Conservation (phyloP, 2,329 filamentous ascomycete genomes). For the Fusarium sp. region DNA sequence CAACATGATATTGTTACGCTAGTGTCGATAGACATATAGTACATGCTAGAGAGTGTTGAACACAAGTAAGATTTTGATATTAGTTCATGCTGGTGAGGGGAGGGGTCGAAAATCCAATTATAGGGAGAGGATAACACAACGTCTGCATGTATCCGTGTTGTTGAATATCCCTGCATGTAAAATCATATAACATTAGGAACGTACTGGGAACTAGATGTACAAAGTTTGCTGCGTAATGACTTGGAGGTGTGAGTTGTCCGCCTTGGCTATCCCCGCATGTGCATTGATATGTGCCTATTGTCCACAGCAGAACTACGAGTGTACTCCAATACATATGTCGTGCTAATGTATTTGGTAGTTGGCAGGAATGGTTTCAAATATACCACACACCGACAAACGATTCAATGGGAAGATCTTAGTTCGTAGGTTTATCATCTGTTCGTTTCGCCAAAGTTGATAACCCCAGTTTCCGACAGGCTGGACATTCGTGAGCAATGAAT, state of each 20-base stretch:
- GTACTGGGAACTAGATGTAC: background rate
- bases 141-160: background rate
- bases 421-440: background rate
- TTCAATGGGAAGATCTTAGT: background rate
- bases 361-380: background rate
- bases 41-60: background rate
- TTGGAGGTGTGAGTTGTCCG: constrained; percentile 29
- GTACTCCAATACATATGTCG: background rate
- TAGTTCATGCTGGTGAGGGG: background rate
- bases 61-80: background rate
- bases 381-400: background rate
- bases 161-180: background rate
- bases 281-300: background rate
- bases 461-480: background rate
- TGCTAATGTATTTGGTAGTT: background rate
- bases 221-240: background rate
- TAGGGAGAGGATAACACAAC: constrained; percentile 2
- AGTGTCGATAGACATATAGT: background rate
- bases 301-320: background rate
- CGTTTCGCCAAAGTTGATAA: background rate
- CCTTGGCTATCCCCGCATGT: background rate
- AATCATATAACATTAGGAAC: background rate
- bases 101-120: constrained; percentile 9
- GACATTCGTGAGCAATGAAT: constrained; percentile 5
- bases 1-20: background rate